Base-by-base conservation (phyloP, 495 filamentous ascomycete species). In the Corynascus novoguineensis region DNA sequence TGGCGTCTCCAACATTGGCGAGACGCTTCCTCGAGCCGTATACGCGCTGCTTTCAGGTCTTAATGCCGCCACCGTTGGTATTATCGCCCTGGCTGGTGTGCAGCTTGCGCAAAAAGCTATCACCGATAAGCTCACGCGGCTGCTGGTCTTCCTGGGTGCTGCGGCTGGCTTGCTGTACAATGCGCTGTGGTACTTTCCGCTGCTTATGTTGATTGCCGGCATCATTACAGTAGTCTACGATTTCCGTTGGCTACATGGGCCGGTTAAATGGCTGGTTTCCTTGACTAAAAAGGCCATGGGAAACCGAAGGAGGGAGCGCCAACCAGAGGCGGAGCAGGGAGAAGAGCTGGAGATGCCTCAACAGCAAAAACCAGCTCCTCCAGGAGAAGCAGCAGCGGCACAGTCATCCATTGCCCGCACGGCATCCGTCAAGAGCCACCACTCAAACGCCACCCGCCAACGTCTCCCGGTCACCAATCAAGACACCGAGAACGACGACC, bases 181-280 rank as follows among this genome's bases (percentile, higher is more conserved):
- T 50, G 82, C 87, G 0, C 71, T 92, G 1, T 93, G 87, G 89
- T 93, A 90, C 63, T 92, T 91, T 58, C 89, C 89, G 0, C 63
- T 87, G 4, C 60, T 93, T 9, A 86, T 92, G 78, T 47, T 84
- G 5, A 25, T 68, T 1, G 71, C 72, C 10, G 87, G 83, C 0
- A 73, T 84, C 32, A 68, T 73, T 1, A 83, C 84, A 0, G 66
- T 84, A 0, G 35, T 82, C 5, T 86, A 82, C 74, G 88, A 92
- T 68, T 78, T 49, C 73, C 76, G 80, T 17, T 83, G 62, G 72
- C 63, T 74, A 58, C 80, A 71, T 28, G 35, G 56, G 0, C 66
- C 71, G 15, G 49, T 51, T 5, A 51, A 51, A 24, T 51, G 49
- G 19, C 50, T 71, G 9, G 34, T 37, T 32, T 47, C 44, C 0